Evolutionary conservation across 208 protist species (phyloP).

Genomic region (Trypanosoma scelopori): DNA sequence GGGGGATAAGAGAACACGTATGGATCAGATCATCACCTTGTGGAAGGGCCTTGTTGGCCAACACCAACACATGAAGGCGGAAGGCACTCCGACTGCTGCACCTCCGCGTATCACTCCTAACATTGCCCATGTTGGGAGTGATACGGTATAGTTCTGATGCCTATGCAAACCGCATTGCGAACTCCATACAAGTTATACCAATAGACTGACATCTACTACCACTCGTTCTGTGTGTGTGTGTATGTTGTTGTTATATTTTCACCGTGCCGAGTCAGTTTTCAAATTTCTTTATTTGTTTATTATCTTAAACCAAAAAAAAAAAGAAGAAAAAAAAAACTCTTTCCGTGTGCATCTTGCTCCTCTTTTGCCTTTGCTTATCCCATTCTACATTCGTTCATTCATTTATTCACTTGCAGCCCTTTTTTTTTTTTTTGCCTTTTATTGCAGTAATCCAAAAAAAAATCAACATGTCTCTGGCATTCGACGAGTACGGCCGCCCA

Average conservation of each 20-base stretch:
- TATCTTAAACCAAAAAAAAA: too few relatives aligned
- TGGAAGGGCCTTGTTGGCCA: constrained; percentile 63
- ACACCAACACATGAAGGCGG: constrained; percentile 31
- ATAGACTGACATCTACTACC: not conserved
- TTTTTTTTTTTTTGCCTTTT: too few relatives aligned
- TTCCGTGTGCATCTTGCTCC: too few relatives aligned
- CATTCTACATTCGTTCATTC: constrained; percentile 3
- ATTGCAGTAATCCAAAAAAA: constrained; percentile 10
- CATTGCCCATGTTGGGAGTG: constrained; percentile 3
- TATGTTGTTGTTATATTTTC: not conserved
- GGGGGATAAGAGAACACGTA: constrained; percentile 36
- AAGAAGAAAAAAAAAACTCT: too few relatives aligned
- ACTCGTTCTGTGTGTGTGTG: not conserved
- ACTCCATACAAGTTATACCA: not conserved
- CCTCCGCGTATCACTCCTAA: not conserved
- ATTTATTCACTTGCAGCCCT: constrained; percentile 1
- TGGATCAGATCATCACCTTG: constrained; percentile 58
- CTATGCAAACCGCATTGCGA: not conserved
- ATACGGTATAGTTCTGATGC: not conserved
- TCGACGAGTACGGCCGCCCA: constrained; percentile 99
- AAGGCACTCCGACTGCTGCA: not conserved
- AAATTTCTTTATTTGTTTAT: too few relatives aligned
- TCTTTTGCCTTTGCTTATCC: constrained; percentile 13
- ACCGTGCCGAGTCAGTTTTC: not conserved
- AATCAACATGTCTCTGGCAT: constrained; percentile 93